Evolutionary conservation across 2,329 filamentous ascomycete species (phyloP), one percentile per base, ranked within the genome.

Genomic region (Aspergillus sp.): DNA sequence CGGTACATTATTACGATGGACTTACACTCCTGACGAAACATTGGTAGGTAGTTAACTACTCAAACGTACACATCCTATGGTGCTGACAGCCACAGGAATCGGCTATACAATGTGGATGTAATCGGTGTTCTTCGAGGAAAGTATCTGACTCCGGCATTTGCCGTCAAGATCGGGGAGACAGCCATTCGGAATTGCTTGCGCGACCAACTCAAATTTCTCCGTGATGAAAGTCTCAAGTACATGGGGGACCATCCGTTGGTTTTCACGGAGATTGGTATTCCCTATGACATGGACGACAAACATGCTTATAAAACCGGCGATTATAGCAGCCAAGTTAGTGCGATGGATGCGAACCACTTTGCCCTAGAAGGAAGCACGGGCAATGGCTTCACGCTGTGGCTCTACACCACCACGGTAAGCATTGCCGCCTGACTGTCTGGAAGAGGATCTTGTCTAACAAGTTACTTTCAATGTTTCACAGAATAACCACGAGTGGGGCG

Each of bases 241-340:
- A 91, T 92, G 81, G 95, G 95, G 19, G 87, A 90, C 21, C 93
- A 96, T 68, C 95, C 95, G 0, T 92, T 92, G 68, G 78, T 99
- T 4, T 87, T 97, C 75, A 96, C 92, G 0, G 95, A 99, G 73
- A 98, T 98, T 70, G 95, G 95, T 7, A 97, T 99, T 60, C 95
- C 95, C 0, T 99, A 96, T 73, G 95, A 99, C 73, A 98, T 99
- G 96, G 94, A 99, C 71, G 88, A 96, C 66, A 93, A 96, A 77
- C 84, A 95, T 71, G 95, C 95, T 1, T 99, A 99, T 78, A 91
- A 92, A 77, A 96, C 92, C 5, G 95, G 96, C 7, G 91, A 99
- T 75, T 99, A 96, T 77, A 89, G 90, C 48, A 96, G 91, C 69
- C 95, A 99, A 74, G 90, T 90, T 36, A 87, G 91, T 2, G 95